Evolutionary conservation across 306 rosid species (phyloP).

Genomic region (Cucurbita ficifolia): DNA sequence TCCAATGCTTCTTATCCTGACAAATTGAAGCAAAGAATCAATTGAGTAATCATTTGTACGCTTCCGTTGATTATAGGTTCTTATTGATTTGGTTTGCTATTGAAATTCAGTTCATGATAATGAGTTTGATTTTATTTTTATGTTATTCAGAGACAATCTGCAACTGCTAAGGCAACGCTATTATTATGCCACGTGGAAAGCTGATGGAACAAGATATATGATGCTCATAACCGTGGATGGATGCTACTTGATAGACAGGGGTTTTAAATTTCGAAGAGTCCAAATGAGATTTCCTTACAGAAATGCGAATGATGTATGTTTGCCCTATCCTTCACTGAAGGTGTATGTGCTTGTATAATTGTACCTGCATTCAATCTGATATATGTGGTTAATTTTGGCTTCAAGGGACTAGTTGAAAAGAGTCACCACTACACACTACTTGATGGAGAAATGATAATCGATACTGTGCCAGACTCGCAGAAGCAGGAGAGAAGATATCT

Average conservation of each 20-base stretch:
- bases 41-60: not conserved
- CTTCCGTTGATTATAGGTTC: not conserved
- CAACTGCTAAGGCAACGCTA: conserved; percentile 84
- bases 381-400: conserved; percentile 10
- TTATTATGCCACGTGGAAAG: conserved; percentile 98
- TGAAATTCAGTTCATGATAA: not conserved
- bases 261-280: conserved; percentile 75
- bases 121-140: conserved; percentile 9
- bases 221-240: conserved; percentile 87
- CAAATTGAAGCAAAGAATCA: not conserved
- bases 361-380: conserved; percentile 25
- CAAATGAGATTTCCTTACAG: conserved; percentile 97
- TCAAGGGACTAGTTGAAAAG: conserved; percentile 52
- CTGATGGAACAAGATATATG: conserved; percentile 97
- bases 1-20: not conserved
- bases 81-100: not conserved
- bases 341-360: not conserved
- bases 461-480: conserved; percentile 65
- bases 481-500: conserved; percentile 95
- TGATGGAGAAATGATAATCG: conserved; percentile 96
- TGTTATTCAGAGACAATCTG: conserved; percentile 61
- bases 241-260: conserved; percentile 81
- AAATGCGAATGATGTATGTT: conserved; percentile 49
- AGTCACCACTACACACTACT: conserved; percentile 74
- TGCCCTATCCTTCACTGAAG: conserved; percentile 4